Evolutionary conservation across 257 asterid species (phyloP).

Genomic region (Craterostigma plantagineum): DNA sequence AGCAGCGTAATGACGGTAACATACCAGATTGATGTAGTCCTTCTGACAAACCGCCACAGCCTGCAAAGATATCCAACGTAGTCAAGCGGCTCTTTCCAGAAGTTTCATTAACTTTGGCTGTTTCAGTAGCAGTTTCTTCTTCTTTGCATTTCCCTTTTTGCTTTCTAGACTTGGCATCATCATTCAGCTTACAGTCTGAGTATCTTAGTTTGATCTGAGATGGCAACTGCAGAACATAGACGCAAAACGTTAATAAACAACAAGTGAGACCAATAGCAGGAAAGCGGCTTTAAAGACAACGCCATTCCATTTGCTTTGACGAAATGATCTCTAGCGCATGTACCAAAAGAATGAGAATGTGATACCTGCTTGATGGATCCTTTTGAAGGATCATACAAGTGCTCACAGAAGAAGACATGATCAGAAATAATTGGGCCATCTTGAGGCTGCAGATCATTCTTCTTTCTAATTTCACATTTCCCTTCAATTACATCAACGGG

Average conservation of each 20-base stretch:
- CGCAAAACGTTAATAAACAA: constrained; percentile 12
- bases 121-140: constrained; percentile 27
- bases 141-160: constrained; percentile 73
- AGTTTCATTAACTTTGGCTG: constrained; percentile 15
- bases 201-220: constrained; percentile 38
- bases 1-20: constrained; percentile 9
- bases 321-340: too few species aligned
- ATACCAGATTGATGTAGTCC: constrained; percentile 69
- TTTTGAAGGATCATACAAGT: constrained; percentile 54
- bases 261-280: too few species aligned
- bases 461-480: constrained; percentile 72
- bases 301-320: too few species aligned
- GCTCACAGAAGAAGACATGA: constrained; percentile 80
- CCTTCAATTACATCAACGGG: constrained; percentile 51
- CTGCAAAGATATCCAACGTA: constrained; percentile 87
- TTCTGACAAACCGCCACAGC: constrained; percentile 94
- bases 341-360: background rate
- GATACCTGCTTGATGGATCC: constrained; percentile 89
- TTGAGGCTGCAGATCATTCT: constrained; percentile 49
- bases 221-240: constrained; percentile 47
- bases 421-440: constrained; percentile 48
- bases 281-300: background rate
- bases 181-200: constrained; percentile 29
- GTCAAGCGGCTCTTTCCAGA: constrained; percentile 26
- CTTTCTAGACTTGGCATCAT: constrained; percentile 21